Evolutionary conservation across 2,329 filamentous ascomycete genomes (phyloP).

Genomic region (Phoma herbarum): DNA sequence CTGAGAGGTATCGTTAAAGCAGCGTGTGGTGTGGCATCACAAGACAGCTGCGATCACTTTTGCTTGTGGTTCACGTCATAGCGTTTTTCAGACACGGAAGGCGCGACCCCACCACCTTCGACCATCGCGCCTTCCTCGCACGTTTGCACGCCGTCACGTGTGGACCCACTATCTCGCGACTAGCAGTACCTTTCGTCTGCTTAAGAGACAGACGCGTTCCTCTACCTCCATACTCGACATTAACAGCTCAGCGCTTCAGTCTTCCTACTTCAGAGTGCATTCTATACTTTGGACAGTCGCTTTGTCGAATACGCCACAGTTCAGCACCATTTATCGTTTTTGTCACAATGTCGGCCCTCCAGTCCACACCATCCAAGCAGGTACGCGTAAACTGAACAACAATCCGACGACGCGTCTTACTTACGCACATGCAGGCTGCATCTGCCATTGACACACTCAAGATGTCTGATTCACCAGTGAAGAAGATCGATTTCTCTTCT

Average conservation of each 20-base stretch:
- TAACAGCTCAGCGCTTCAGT: slow-evolving; percentile 36
- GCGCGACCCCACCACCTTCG: slow-evolving; percentile 22
- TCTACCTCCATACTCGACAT: slow-evolving; percentile 28
- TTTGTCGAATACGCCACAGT: slow-evolving; percentile 23
- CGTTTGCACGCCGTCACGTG: slow-evolving; percentile 37
- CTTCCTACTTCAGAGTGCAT: slow-evolving; percentile 29
- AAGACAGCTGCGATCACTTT: slow-evolving; percentile 19
- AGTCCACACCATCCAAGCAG: slow-evolving; percentile 76
- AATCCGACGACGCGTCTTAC: slow-evolving; percentile 45
- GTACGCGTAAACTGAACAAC: slow-evolving; percentile 59
- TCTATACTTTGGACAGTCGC: slow-evolving; percentile 27
- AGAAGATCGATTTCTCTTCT: slow-evolving; percentile 81
- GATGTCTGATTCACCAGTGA: slow-evolving; percentile 85
- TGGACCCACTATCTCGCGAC: slow-evolving; percentile 1
- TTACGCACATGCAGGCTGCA: slow-evolving; percentile 71
- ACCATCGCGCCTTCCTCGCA: slow-evolving; percentile 4
- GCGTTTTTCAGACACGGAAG: slow-evolving; percentile 25
- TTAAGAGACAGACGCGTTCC: slow-evolving; percentile 36
- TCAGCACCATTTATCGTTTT: slow-evolving; percentile 24
- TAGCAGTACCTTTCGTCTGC: slow-evolving; percentile 24
- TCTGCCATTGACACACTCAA: slow-evolving; percentile 87
- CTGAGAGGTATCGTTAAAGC: slow-evolving; percentile 9
- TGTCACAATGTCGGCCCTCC: slow-evolving; percentile 74
- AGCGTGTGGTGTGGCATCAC: slow-evolving; percentile 9
- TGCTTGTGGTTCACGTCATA: slow-evolving; percentile 38